Percentiles rank a stretch among this genome's conserved stretches.
These are phyloP conservation scores for Mortierella sp. DNA, from an alignment of 371 early-diverging fungal genomes.

Conservation along the genomic window DNA sequence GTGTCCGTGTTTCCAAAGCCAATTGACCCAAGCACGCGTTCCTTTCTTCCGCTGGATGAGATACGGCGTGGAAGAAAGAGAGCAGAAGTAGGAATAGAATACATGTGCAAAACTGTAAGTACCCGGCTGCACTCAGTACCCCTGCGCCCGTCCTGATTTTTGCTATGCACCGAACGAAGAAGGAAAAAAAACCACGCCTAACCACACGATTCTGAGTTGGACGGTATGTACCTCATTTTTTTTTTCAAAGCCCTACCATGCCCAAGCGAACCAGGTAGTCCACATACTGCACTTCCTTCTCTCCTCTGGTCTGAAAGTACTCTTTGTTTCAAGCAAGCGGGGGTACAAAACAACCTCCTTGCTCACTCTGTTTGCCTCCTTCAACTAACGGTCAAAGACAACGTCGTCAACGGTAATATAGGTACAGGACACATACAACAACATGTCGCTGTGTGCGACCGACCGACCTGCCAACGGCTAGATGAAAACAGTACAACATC, in stretches of 20 bases:
- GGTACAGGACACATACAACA: neutral
- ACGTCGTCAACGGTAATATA: neutral
- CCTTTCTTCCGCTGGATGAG: neutral
- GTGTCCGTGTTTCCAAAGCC: neutral
- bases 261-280: no score
- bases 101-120: neutral
- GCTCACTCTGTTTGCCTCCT: neutral
- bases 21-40: neutral
- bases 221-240: no score
- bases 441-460: neutral
- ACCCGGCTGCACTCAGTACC: neutral
- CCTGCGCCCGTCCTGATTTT: neutral
- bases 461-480: neutral
- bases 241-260: neutral
- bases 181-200: neutral
- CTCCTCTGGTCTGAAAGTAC: no score
- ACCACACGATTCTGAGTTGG: neutral
- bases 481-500: neutral
- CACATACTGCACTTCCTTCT: no score
- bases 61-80: no score
- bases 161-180: slow-evolving; percentile 5
- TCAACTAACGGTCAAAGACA: neutral
- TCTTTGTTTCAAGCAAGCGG: slow-evolving; percentile 4
- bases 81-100: neutral
- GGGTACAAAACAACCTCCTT: neutral